Evolutionary conservation across 1,284 basidiomycete genomes (phyloP), one percentile per base, ranked within the genome.

Genomic region (Heterobasidion parviporum): DNA sequence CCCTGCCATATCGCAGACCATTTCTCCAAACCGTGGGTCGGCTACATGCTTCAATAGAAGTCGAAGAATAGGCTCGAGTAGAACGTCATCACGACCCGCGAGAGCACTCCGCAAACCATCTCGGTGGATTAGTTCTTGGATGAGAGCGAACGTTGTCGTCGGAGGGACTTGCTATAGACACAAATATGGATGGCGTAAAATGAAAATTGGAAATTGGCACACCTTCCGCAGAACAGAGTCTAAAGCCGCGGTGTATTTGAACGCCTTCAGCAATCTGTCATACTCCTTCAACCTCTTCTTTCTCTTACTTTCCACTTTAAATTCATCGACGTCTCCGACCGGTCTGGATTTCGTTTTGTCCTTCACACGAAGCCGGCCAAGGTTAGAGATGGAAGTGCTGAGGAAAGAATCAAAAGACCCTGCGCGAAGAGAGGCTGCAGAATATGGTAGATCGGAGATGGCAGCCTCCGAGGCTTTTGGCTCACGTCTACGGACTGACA

Each of bases 211-310:
- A 18, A 18, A 16, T 9, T 16, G 15, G 61, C 76, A 50, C 62
- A 92, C 92, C 77, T 92, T 92, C 63, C 82, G 82, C 57, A 97
- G 71, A 6, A 94, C 92, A 4, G 91, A 84, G 70, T 98, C 95
- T 45, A 99, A 73, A 1, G 97, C 97, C 51, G 94, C 94, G 15
- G 87, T 87, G 70, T 99, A 99, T 65, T 94, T 92, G 80, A 99
- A 99, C 35, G 76, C 78, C 71, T 98, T 98, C 56, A 99, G 77
- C 58, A 92, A 75, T 62, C 83, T 82, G 69, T 99, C 97, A 72
- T 98, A 98, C 57, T 92, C 88, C 67, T 83, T 87, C 53, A 99
- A 72, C 56, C 85, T 82, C 63, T 83, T 85, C 62, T 78, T 81
- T 45, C 90, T 78, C 64, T 85, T 80, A 52, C 79, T 85, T 72